Conservation (phyloP, 2,329 filamentous ascomycete species). For the Nigrospora osmanthi region DNA sequence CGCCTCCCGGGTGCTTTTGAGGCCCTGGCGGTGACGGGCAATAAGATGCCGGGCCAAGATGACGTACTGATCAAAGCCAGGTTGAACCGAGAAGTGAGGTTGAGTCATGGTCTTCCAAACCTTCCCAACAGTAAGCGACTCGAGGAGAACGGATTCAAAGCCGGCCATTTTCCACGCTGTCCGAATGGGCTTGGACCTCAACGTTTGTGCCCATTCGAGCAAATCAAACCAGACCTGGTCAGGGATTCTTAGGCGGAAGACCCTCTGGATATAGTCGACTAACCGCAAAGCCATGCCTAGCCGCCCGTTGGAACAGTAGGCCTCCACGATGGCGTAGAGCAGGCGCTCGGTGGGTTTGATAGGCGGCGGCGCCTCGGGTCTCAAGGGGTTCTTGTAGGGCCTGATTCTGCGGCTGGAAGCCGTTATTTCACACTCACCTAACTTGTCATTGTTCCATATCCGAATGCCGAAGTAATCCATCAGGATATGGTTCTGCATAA, state of each 20-base stretch:
- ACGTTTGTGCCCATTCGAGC: constrained; percentile 58
- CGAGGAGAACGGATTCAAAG: constrained; percentile 24
- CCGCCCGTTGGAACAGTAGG: constrained; percentile 59
- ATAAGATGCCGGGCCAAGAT: constrained; percentile 38
- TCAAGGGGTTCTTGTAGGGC: constrained; percentile 1
- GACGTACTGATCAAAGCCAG: constrained; percentile 46
- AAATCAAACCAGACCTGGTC: constrained; percentile 56
- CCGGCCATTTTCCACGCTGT: constrained; percentile 27
- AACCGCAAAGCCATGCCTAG: constrained; percentile 50
- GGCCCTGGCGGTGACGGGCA: not conserved
- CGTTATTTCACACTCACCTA: not conserved
- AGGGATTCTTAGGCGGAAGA: constrained; percentile 51
- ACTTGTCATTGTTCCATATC: constrained; percentile 4
- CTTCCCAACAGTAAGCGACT: constrained; percentile 33
- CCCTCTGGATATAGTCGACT: constrained; percentile 53
- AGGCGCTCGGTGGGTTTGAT: constrained; percentile 49
- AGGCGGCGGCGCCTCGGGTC: not conserved
- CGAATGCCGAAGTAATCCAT: constrained; percentile 17
- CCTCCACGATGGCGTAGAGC: constrained; percentile 59
- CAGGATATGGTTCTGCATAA: constrained; percentile 23
- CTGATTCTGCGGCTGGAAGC: not conserved
- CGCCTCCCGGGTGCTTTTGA: constrained; percentile 10
- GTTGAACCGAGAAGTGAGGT: constrained; percentile 46
- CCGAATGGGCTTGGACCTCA: constrained; percentile 29
- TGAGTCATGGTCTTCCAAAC: constrained; percentile 55